Evolutionary conservation across 345 rosid genomes (phyloP).

Genomic region (Moricandia arvensis): DNA sequence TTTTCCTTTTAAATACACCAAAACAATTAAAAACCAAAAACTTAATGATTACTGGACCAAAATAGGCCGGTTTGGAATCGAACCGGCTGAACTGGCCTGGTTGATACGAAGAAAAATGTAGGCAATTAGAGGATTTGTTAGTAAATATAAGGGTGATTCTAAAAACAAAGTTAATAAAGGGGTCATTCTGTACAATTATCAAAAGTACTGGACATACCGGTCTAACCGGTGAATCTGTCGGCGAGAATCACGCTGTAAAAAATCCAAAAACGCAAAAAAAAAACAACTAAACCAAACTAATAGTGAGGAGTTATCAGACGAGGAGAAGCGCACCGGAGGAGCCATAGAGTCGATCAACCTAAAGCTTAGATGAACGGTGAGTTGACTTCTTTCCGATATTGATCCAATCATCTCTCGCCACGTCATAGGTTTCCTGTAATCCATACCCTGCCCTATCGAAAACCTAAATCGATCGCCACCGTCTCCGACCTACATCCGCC

Average conservation of each 20-base stretch:
- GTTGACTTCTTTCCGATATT: conserved; percentile 31
- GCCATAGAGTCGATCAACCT: conserved; percentile 24
- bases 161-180: neutral
- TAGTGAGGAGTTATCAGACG: conserved; percentile 31
- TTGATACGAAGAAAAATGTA: neutral
- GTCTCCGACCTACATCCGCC: neutral
- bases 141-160: neutral
- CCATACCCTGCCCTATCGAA: conserved; percentile 26
- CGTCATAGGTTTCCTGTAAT: conserved; percentile 31
- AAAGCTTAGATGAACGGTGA: conserved; percentile 31
- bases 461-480: conserved; percentile 29
- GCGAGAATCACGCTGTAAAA: conserved; percentile 26
- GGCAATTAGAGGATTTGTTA: neutral
- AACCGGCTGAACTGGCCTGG: neutral
- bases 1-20: too few species aligned
- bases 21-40: too few species aligned
- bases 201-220: conserved; percentile 19
- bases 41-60: too few species aligned
- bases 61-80: neutral
- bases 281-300: neutral
- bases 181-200: neutral
- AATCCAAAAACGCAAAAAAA: neutral
- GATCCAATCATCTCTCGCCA: conserved; percentile 35
- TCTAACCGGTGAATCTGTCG: conserved; percentile 22
- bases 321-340: conserved; percentile 42